These are phyloP conservation scores for Aspergillus sojae DNA, from an alignment of 2,329 filamentous ascomycete species.

Conservation along the genomic window DNA sequence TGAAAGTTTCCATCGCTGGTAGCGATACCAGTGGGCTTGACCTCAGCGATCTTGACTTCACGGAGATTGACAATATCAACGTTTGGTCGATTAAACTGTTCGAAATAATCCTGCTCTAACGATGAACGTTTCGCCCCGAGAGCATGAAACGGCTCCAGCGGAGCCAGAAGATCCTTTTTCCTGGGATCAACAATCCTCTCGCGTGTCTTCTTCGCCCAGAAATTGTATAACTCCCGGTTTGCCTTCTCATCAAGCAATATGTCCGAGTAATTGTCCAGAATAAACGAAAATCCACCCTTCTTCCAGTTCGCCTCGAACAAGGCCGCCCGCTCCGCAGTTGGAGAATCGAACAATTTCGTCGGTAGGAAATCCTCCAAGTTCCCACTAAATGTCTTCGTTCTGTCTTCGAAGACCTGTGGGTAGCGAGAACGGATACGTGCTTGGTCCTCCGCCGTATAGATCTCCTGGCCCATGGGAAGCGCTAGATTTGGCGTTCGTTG, in stretches of 20 bases:
- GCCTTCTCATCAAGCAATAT: constrained; percentile 48
- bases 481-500: constrained; percentile 69
- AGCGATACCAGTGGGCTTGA: constrained; percentile 45
- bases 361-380: background rate
- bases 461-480: constrained; percentile 60
- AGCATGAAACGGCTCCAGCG: constrained; percentile 55
- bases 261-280: constrained; percentile 57
- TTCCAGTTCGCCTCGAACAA: constrained; percentile 55
- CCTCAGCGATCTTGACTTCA: constrained; percentile 42
- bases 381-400: background rate
- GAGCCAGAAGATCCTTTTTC: constrained; percentile 57
- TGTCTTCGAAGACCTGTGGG: background rate
- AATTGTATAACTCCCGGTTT: constrained; percentile 57
- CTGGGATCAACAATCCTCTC: constrained; percentile 54
- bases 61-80: constrained; percentile 53
- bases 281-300: constrained; percentile 57
- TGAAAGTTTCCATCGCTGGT: constrained; percentile 40
- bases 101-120: constrained; percentile 56
- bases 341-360: constrained; percentile 53
- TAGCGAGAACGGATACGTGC: constrained; percentile 14
- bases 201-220: constrained; percentile 58
- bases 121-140: constrained; percentile 57
- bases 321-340: constrained; percentile 50
- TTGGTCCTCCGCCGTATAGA: constrained; percentile 54
- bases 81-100: constrained; percentile 51